These are phyloP conservation scores for Nakazawaea peltata DNA, from an alignment of 805 yeast genomes.

Conservation along the genomic window DNA sequence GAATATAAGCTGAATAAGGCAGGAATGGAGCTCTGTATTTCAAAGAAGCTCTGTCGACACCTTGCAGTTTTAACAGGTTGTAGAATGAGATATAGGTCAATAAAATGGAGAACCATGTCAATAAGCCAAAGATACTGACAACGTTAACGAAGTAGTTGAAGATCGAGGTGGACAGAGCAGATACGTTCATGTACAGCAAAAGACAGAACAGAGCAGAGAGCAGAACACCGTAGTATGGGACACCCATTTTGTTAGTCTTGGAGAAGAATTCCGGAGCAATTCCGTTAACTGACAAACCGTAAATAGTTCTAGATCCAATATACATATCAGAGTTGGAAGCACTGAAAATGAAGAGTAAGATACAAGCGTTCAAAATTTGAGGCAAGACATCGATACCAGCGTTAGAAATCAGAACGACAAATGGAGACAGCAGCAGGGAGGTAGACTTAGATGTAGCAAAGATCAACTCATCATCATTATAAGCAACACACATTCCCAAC, in stretches of 20 bases:
- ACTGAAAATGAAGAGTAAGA: conserved; percentile 68
- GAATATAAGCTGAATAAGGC: conserved; percentile 59
- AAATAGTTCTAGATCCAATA: conserved; percentile 68
- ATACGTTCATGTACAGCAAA: conserved; percentile 65
- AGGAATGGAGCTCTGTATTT: conserved; percentile 60
- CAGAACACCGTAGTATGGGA: conserved; percentile 53
- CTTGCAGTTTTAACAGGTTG: conserved; percentile 62
- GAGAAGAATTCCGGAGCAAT: conserved; percentile 66
- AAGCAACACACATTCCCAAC: conserved; percentile 51
- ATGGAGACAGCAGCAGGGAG: conserved; percentile 73
- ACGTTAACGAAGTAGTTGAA: conserved; percentile 69
- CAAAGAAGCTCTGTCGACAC: conserved; percentile 45
- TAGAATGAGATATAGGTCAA: conserved; percentile 60
- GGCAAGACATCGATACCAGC: conserved; percentile 62
- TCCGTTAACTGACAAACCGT: conserved; percentile 65
- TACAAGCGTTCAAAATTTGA: conserved; percentile 70
- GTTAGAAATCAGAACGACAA: conserved; percentile 69
- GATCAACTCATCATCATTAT: conserved; percentile 34
- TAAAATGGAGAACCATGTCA: conserved; percentile 69
- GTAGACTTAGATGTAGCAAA: conserved; percentile 41
- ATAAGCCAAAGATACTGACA: conserved; percentile 66
- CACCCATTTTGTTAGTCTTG: conserved; percentile 59
- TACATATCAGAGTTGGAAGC: conserved; percentile 78
- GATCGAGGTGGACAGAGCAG: conserved; percentile 28
- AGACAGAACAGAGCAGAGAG: conserved; percentile 47